Base-by-base conservation (phyloP, 2,329 filamentous ascomycete genomes). In the Cordyceps fumosorosea region DNA sequence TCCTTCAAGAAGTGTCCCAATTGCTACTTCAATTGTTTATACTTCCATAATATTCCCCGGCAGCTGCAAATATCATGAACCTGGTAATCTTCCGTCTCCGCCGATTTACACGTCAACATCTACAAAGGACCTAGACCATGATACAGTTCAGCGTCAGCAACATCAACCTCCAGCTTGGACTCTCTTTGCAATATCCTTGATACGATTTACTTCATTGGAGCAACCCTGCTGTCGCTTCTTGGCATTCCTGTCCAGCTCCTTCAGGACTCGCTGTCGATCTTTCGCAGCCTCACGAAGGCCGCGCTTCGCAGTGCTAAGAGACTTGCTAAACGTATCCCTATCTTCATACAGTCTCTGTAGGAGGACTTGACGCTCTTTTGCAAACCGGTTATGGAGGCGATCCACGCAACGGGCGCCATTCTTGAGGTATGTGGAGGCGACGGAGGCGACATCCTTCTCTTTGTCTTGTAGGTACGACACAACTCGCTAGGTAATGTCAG, bases 231-330 rank as follows among this genome's bases (percentile, higher is more conserved):
- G n/a, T 18, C 59, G 51, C 44, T 50, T 61, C 5, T 48, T 20
- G 7, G 44, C 52, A 42, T 48, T 61, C 29, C 52, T 55, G 10
- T 55, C 59, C 6, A 55, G 16, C 8, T 50, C 59, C 44, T 61
- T 61, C 16, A 61, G 12, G 8, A 50, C n/a, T 10, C 32, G 55
- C 44, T 61, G 59, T 7, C 59, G 59, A 5, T 61, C 51, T 51
- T 45, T 61, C 5, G 16, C 42, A 10, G 51, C 59, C 3, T 55
- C 59, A 14, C 51, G 42, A 11, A 61, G 29, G 14, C n/a, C 32
- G 22, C 52, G 59, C 12, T 50, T 61, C 8, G 59, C 52, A n/a
- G 20, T 20, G 16, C 8, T 5, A 18, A 55, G 18, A 2, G 20
- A 14, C 14, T 48, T 50, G 16, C 10, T n/a, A 29, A 61, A 56